Percentiles rank a stretch among this genome's conserved stretches.
Evolutionary conservation across 176 grass and related monocot species (phyloP).

Genomic region (Phragmites australis): DNA sequence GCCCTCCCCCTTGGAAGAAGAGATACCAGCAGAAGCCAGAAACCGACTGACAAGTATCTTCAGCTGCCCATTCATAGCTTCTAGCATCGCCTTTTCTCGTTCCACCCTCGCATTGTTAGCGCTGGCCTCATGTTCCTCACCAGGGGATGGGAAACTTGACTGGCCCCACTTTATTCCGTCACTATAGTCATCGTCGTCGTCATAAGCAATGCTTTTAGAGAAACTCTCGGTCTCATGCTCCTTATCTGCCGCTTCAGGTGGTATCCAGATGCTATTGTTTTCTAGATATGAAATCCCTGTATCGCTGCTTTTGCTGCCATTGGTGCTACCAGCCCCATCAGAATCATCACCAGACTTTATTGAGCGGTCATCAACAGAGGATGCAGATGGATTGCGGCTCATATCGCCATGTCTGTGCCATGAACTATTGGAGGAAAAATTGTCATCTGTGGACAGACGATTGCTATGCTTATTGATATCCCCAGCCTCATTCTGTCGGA

Average conservation of each 20-base stretch:
- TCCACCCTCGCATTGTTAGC: conserved; percentile 45
- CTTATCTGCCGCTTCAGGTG: conserved; percentile 74
- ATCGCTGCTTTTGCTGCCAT: conserved; percentile 35
- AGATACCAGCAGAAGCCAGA: conserved; percentile 73
- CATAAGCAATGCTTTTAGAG: conserved; percentile 42
- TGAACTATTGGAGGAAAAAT: conserved; percentile 31
- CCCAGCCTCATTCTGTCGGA: conserved; percentile 13
- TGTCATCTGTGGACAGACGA: conserved; percentile 11
- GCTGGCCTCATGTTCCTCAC: conserved; percentile 41
- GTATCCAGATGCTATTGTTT: conserved; percentile 58
- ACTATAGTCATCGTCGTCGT: conserved; percentile 55
- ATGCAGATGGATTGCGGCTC: not conserved
- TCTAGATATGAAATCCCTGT: conserved; percentile 17
- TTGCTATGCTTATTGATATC: conserved; percentile 22
- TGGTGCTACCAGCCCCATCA: conserved; percentile 48
- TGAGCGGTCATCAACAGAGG: conserved; percentile 42
- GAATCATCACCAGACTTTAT: conserved; percentile 48
- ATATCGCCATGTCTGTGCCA: conserved; percentile 23
- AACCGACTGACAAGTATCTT: conserved; percentile 89
- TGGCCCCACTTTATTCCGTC: conserved; percentile 72
- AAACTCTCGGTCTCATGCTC: conserved; percentile 53
- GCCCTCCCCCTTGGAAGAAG: conserved; percentile 42
- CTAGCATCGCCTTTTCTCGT: conserved; percentile 81
- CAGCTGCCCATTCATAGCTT: conserved; percentile 94
- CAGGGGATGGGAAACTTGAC: conserved; percentile 55